Evolutionary conservation across 2,329 filamentous ascomycete species (phyloP).

Genomic region (Dactylella cylindrospora): DNA sequence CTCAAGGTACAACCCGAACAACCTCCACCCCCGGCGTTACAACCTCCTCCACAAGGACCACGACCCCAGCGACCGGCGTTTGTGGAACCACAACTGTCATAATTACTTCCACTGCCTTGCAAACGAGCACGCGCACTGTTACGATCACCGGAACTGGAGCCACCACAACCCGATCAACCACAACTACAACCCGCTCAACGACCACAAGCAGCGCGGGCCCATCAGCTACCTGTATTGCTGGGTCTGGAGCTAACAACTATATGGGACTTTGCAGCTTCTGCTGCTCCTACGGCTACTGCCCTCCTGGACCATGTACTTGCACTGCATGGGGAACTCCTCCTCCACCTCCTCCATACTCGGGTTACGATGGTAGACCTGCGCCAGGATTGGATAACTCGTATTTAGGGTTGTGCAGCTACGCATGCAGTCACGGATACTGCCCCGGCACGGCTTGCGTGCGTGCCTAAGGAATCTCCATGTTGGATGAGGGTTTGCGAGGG

Average conservation of each 20-base stretch:
- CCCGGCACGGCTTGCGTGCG: neutral
- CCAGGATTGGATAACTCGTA: neutral
- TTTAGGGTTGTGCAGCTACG: neutral
- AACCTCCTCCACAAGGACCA: constrained; percentile 4
- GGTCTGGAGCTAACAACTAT: constrained; percentile 50
- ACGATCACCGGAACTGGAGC: neutral
- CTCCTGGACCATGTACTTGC: constrained; percentile 50
- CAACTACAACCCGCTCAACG: neutral
- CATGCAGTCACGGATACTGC: neutral
- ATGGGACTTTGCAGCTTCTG: constrained; percentile 50
- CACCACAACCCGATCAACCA: neutral
- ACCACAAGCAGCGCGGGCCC: too few relatives aligned
- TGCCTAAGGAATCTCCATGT: neutral
- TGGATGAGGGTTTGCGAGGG: too few relatives aligned
- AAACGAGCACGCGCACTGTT: neutral
- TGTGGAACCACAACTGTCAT: constrained; percentile 1
- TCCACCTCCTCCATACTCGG: constrained; percentile 45
- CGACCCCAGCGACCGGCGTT: neutral
- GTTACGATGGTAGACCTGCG: neutral
- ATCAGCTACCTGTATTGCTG: constrained; percentile 46
- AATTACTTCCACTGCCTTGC: neutral
- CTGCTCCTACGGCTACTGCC: constrained; percentile 50
- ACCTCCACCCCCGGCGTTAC: too few relatives aligned
- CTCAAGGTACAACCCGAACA: constrained; percentile 1
- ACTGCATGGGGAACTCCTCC: constrained; percentile 47